phyloP scores from a whole-genome alignment of 2,329 filamentous ascomycete genomes.

The Penicillium brevicompactum region DNA sequence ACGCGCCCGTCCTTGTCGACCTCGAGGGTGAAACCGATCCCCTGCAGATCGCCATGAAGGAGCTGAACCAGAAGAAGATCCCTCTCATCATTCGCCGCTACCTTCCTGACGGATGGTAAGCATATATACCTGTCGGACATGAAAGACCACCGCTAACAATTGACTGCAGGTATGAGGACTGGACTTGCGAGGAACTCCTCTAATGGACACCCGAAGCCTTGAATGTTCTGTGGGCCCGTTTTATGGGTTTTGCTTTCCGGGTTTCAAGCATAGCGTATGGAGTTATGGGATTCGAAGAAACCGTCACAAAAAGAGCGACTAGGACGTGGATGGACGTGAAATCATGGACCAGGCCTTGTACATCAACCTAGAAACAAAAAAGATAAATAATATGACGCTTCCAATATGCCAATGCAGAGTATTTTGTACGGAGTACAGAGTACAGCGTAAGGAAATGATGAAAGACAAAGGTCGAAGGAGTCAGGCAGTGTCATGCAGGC shows the following conservation, averaged over 20 bases:
- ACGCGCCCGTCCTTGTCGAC: conserved; percentile 94
- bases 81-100: conserved; percentile 93
- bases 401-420: not conserved
- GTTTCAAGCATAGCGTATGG: conserved; percentile 45
- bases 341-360: conserved; percentile 22
- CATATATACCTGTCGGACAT: conserved; percentile 23
- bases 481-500: not conserved
- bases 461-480: no score
- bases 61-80: conserved; percentile 97
- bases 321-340: conserved; percentile 12
- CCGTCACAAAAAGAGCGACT: conserved; percentile 22
- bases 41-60: conserved; percentile 95
- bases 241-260: conserved; percentile 24
- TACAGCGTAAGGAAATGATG: no score
- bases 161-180: conserved; percentile 85
- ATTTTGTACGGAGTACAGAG: no score
- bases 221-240: conserved; percentile 19
- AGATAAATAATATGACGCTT: conserved; percentile 20
- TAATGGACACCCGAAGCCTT: conserved; percentile 28
- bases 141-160: conserved; percentile 13
- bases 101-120: conserved; percentile 93
- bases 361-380: conserved; percentile 26
- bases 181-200: conserved; percentile 95
- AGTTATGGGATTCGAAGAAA: conserved; percentile 37
- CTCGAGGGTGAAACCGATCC: conserved; percentile 97